Percentiles rank a stretch among this genome's conserved stretches.
These are phyloP conservation scores for Papiliotrema laurentii DNA, from an alignment of 1,284 basidiomycete species.

Conservation along the genomic window DNA sequence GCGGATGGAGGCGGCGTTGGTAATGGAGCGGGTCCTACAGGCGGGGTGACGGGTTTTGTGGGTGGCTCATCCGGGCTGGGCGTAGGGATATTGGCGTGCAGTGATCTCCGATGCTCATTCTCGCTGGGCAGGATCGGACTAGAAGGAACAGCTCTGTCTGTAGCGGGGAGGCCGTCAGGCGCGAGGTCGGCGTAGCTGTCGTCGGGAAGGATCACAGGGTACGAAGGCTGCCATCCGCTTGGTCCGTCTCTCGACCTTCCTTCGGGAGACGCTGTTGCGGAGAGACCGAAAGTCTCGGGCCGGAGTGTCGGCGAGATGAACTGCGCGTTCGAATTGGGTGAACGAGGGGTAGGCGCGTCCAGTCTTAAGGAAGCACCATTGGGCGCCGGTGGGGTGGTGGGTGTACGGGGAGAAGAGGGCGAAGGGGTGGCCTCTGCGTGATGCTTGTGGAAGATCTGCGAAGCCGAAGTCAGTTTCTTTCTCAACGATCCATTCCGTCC, in stretches of 20 bases:
- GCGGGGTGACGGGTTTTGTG: neutral
- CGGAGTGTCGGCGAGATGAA: slow-evolving; percentile 19
- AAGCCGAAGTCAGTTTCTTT: slow-evolving; percentile 14
- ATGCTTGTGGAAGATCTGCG: slow-evolving; percentile 5
- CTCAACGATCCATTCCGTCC: slow-evolving; percentile 5
- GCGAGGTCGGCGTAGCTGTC: slow-evolving; percentile 23
- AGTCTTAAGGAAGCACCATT: slow-evolving; percentile 11
- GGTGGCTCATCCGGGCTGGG: slow-evolving; percentile 4
- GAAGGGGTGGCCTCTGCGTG: neutral
- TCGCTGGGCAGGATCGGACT: slow-evolving; percentile 10
- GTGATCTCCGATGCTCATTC: slow-evolving; percentile 23
- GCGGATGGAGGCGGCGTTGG: slow-evolving; percentile 1
- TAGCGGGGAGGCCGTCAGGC: slow-evolving; percentile 18
- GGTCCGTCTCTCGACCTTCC: slow-evolving; percentile 7
- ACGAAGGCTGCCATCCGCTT: slow-evolving; percentile 27
- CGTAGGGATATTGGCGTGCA: slow-evolving; percentile 7
- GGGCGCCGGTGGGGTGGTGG: neutral
- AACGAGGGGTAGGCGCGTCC: slow-evolving; percentile 13
- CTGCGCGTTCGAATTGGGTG: neutral
- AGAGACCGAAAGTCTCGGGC: slow-evolving; percentile 20
- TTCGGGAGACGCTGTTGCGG: slow-evolving; percentile 19
- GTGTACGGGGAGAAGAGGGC: neutral
- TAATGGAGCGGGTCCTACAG: neutral
- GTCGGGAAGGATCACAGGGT: slow-evolving; percentile 27
- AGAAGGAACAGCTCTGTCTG: neutral